A percentile compares a stretch with the other conserved stretches of the same genome.
Evolutionary conservation across 129 eudicot genomes (phyloP).

Genomic region (Escallonia herrerae): DNA sequence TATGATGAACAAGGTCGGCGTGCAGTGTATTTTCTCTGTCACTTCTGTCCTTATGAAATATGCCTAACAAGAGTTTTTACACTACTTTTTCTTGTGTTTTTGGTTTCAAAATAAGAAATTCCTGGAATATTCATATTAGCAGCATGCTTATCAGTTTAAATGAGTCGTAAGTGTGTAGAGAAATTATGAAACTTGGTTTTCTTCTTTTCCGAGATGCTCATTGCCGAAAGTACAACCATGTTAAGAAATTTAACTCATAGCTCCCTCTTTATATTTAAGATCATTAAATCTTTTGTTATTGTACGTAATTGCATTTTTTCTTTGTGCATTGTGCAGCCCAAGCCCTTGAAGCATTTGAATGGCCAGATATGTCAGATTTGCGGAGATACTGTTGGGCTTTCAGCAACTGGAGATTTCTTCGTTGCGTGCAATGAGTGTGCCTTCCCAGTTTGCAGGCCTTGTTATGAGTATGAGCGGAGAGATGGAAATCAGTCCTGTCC

Average conservation of each 20-base stretch:
- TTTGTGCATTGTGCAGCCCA: conserved; percentile 40
- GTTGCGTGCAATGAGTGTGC: conserved; percentile 94
- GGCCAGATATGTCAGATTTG: conserved; percentile 76
- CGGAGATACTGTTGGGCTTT: conserved; percentile 64
- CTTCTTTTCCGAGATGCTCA: no score
- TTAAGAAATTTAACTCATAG: not conserved
- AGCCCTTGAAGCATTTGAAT: conserved; percentile 47
- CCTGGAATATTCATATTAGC: no score
- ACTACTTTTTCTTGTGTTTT: no score
- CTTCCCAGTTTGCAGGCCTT: conserved; percentile 76
- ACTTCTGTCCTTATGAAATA: no score
- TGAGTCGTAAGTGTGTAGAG: not conserved
- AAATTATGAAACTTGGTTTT: no score
- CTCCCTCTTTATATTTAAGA: not conserved
- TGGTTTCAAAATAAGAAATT: no score
- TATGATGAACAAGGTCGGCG: no score
- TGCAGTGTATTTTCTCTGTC: no score
- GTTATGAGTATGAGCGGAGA: conserved; percentile 81
- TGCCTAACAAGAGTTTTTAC: no score
- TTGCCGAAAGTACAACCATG: not conserved
- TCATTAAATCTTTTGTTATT: no score
- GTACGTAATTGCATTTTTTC: no score
- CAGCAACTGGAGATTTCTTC: conserved; percentile 57
- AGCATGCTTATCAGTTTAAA: not conserved
- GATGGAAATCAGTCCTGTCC: conserved; percentile 88